These are phyloP conservation scores for Diaporthe sp. DNA, from an alignment of 2,329 filamentous ascomycete species.

Conservation along the genomic window DNA sequence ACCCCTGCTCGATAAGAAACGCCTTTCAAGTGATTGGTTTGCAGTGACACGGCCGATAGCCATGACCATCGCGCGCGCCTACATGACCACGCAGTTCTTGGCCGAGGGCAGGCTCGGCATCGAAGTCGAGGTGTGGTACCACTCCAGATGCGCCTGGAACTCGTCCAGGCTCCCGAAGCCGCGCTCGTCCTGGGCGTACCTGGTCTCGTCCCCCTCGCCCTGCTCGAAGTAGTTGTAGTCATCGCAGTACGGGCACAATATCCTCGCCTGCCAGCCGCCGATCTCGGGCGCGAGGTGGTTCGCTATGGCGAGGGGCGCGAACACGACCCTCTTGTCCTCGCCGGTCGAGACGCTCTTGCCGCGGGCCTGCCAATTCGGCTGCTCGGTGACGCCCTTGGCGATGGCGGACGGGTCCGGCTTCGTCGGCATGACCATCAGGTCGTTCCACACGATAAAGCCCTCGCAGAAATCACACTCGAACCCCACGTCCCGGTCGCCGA, in stretches of 20 bases:
- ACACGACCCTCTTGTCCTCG: slow-evolving; percentile 62
- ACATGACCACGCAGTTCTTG: slow-evolving; percentile 60
- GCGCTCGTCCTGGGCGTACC: slow-evolving; percentile 57
- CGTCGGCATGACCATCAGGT: slow-evolving; percentile 63
- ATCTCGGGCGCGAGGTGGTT: slow-evolving; percentile 63
- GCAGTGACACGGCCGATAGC: neutral
- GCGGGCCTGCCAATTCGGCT: slow-evolving; percentile 63
- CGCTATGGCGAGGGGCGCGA: slow-evolving; percentile 66
- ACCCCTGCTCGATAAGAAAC: slow-evolving; percentile 24
- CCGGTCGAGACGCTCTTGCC: slow-evolving; percentile 53
- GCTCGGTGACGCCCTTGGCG: slow-evolving; percentile 40
- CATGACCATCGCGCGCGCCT: neutral
- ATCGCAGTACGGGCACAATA: slow-evolving; percentile 68
- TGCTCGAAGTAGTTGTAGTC: slow-evolving; percentile 60
- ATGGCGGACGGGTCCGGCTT: slow-evolving; percentile 45
- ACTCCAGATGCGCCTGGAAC: slow-evolving; percentile 66
- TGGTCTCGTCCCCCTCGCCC: slow-evolving; percentile 60
- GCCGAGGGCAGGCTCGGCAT: slow-evolving; percentile 49
- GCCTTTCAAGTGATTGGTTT: slow-evolving; percentile 16
- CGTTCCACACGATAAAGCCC: slow-evolving; percentile 68
- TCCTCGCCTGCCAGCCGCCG: slow-evolving; percentile 62
- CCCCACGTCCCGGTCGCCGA: slow-evolving; percentile 64
- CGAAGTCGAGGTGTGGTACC: slow-evolving; percentile 60
- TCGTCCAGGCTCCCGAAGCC: slow-evolving; percentile 60
- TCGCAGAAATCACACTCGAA: slow-evolving; percentile 73